Percentiles rank a stretch among this genome's conserved stretches.
Evolutionary conservation across 2,329 filamentous ascomycete species (phyloP).

Genomic region (Tolypocladium endophyticum): DNA sequence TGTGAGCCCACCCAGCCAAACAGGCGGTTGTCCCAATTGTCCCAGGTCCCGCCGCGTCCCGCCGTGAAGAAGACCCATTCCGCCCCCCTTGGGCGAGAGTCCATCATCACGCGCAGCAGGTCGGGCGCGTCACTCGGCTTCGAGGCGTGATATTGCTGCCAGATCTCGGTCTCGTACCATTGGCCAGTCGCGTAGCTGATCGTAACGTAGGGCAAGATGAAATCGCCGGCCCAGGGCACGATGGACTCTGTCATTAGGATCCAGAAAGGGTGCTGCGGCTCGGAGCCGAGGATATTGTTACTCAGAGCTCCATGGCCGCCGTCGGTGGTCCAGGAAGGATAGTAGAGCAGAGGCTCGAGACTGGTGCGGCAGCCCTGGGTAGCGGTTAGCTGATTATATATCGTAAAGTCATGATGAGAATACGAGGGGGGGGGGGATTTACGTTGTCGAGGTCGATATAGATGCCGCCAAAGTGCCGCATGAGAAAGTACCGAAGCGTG

Average conservation of each 20-base stretch:
- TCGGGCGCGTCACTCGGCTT: background rate
- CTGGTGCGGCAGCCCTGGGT: conserved; percentile 21
- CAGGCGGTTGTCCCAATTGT: conserved; percentile 3
- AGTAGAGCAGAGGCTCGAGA: conserved; percentile 6
- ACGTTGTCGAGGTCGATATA: conserved; percentile 64
- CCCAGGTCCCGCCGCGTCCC: conserved; percentile 3
- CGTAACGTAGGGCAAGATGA: conserved; percentile 2
- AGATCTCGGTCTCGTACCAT: conserved; percentile 4
- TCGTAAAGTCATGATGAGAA: background rate
- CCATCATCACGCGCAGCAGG: conserved; percentile 6
- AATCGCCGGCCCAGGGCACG: background rate
- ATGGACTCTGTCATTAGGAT: conserved; percentile 3
- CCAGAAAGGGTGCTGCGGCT: conserved; percentile 6
- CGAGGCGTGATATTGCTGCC: conserved; percentile 3
- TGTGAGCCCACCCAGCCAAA: conserved; percentile 2
- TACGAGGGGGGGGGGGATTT: background rate
- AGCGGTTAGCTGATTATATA: background rate
- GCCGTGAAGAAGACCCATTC: conserved; percentile 5
- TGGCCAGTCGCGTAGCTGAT: conserved; percentile 2
- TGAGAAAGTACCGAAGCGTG: conserved; percentile 68
- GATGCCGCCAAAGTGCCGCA: conserved; percentile 67
- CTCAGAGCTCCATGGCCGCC: conserved; percentile 3
- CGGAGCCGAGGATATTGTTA: conserved; percentile 4
- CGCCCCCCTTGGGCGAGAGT: conserved; percentile 1
- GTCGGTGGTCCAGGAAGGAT: conserved; percentile 4